phyloP scores from a whole-genome alignment of 805 yeast species.

The Torulaspora franciscae region DNA sequence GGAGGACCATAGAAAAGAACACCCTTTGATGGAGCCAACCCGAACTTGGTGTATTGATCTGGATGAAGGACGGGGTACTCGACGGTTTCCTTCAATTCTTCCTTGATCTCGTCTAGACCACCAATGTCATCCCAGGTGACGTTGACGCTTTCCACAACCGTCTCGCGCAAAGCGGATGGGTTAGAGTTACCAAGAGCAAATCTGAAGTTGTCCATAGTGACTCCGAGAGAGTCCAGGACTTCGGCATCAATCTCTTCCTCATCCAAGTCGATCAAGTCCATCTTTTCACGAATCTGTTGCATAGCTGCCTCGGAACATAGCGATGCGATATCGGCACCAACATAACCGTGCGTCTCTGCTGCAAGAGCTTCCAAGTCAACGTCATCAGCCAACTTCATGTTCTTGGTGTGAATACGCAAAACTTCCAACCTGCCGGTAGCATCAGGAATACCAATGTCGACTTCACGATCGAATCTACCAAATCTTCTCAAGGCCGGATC shows the following conservation, averaged over 20 bases:
- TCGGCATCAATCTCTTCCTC: conserved; percentile 98
- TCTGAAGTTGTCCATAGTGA: conserved; percentile 97
- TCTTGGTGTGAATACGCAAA: conserved; percentile 94
- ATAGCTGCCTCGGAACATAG: conserved; percentile 99
- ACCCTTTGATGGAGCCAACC: conserved; percentile 96
- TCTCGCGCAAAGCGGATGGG: conserved; percentile 98
- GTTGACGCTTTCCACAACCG: conserved; percentile 97
- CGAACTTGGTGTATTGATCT: conserved; percentile 97
- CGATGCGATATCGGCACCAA: conserved; percentile 98
- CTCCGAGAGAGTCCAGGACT: conserved; percentile 91
- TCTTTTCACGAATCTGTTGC: conserved; percentile 99
- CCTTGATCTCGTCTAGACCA: conserved; percentile 93
- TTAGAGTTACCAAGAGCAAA: conserved; percentile 96
- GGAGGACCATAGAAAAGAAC: conserved; percentile 99
- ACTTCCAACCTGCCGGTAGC: conserved; percentile 98
- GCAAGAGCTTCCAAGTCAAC: conserved; percentile 96
- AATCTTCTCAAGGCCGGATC: conserved; percentile 83
- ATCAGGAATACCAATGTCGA: conserved; percentile 93
- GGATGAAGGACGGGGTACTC: conserved; percentile 99
- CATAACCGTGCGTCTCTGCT: conserved; percentile 97
- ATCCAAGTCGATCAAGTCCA: conserved; percentile 94
- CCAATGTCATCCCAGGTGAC: conserved; percentile 99
- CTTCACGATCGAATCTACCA: conserved; percentile 86
- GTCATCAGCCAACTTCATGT: conserved; percentile 93
- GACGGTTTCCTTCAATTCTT: conserved; percentile 96